Conservation (phyloP, 164 flowering plant genomes). For the Magnolia kwangsiensis region DNA sequence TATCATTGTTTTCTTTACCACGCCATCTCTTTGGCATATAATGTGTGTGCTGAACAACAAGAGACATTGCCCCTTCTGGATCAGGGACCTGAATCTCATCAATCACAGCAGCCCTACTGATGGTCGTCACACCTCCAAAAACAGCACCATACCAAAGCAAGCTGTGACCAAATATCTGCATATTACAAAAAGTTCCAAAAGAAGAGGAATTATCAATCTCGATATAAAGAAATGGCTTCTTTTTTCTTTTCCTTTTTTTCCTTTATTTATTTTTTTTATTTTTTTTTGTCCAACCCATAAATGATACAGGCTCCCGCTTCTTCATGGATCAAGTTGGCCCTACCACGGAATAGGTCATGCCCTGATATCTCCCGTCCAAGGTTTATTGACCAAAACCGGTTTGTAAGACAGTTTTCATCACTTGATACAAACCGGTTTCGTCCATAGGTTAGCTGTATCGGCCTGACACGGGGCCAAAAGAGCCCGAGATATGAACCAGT, state of each 20-base stretch:
- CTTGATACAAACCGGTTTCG: too few species aligned
- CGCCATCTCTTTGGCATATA: conserved; percentile 98
- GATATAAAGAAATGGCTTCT: too few species aligned
- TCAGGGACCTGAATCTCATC: conserved; percentile 89
- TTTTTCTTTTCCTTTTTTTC: too few species aligned
- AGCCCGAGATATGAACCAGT: too few species aligned
- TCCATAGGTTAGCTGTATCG: too few species aligned
- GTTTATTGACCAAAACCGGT: too few species aligned
- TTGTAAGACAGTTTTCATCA: too few species aligned
- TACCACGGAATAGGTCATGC: too few species aligned
- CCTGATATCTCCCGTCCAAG: too few species aligned
- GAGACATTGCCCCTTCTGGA: conserved; percentile 86
- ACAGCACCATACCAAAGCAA: conserved; percentile 96
- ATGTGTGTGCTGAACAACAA: conserved; percentile 86
- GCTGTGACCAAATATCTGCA: conserved; percentile 95
- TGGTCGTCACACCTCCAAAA: conserved; percentile 90
- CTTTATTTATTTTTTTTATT: too few species aligned
- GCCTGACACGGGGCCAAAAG: too few species aligned
- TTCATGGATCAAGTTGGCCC: neutral
- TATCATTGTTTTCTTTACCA: conserved; percentile 76
- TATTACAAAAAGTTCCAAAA: neutral
- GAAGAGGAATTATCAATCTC: neutral
- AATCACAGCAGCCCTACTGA: conserved; percentile 75
- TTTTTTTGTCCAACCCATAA: too few species aligned
- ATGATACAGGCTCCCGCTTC: neutral